Evolutionary conservation across 1,284 basidiomycete species (phyloP), one percentile per base, ranked within the genome.

Genomic region (Trichosporon sp.): DNA sequence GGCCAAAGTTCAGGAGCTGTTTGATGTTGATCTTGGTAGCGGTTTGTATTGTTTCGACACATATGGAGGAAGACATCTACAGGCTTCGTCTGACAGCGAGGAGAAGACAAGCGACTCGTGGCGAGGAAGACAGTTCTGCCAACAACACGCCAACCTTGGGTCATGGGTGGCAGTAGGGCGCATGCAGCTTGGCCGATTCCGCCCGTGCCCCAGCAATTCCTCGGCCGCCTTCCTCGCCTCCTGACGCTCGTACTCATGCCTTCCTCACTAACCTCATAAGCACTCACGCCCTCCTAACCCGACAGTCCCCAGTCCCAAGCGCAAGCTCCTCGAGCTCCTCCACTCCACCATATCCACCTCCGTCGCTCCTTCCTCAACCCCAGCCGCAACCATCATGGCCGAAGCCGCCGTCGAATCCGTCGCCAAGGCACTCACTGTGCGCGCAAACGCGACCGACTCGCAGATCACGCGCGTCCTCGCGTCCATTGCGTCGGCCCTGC

Each of bases 401-500:
- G 37, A 10, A 6, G 59, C 26, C 16, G 32, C 32, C 32, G 21
- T 31, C 26, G 46, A 67, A 46, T 21, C n/a, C 12, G 31, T 48
- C 31, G 31, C 43, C 43, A 67, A 19, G 21, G 56, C 67, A 12
- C 59, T n/a, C n/a, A 54, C 70, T 14, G 21, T 43, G 10, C 46
- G 40, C 63, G 63, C 64, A 16, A 11, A 31, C 64, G n/a, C n/a
- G 37, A 5, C 32, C 19, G 37, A 21, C 46, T 14, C 46, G 10
- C 61, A 54, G 21, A 7, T 35, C 12, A 14, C 32, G 16, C 68
- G 19, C 37, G 37, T 66, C 11, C n/a, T 65, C 56, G 19, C 38
- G 12, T 31, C 65, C 43, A 10, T 70, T 16, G 19, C 32, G 26
- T 66, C 68, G 61, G 61, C 66, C 46, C 37, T 67, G n/a, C 38